Base-by-base conservation (phyloP, 495 filamentous ascomycete species). In the Alectoria sarmentosa region DNA sequence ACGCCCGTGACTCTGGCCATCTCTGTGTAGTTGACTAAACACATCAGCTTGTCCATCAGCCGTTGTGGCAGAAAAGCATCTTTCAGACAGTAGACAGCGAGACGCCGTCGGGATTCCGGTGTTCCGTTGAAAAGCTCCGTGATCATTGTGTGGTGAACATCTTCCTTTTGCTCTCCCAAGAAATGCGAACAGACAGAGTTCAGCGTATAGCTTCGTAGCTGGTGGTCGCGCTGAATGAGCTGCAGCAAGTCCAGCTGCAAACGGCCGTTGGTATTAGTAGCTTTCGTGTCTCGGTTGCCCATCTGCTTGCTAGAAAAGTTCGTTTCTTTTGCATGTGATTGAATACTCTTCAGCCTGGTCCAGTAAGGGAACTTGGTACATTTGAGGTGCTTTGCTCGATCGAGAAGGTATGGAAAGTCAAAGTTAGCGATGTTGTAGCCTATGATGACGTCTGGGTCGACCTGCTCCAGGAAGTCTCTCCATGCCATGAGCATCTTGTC, bases 1-100 rank as follows among this genome's bases (percentile, higher is more conserved):
- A 99, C 92, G 66, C 94, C 94, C 23, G 94, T 99, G 72, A 99
- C 94, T 83, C 94, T 94, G 48, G 94, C 94, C 94, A 99, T 99
- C 75, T 99, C 94, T 0, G 94, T 98, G 70, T 97, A 97, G 74
- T 99, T 99, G 72, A 96, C 88, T 36, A 99, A 80, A 74, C 94
- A 97, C 75, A 95, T 97, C 38, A 99, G 80, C 70, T 99, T 99
- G 74, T 99, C 94, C 84, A 99, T 90, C 62, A 99, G 76, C 48
- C 94, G 78, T 71, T 98, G 95, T 8, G 94, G 94, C 17, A 99
- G 78, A 69, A 96, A 98, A 13, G 94, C 94, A 79, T 99, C 94
- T 75, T 99, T 99, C 61, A 99, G 76, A 78, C 94, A 99, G 75
- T 99, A 99, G 4, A 99, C 86, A 2, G 94, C 94, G 46, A 99